Percentiles rank a stretch among this genome's conserved stretches.
phyloP scores from a whole-genome alignment of 202 grass and related monocot species.

The Elaeis oleifera region DNA sequence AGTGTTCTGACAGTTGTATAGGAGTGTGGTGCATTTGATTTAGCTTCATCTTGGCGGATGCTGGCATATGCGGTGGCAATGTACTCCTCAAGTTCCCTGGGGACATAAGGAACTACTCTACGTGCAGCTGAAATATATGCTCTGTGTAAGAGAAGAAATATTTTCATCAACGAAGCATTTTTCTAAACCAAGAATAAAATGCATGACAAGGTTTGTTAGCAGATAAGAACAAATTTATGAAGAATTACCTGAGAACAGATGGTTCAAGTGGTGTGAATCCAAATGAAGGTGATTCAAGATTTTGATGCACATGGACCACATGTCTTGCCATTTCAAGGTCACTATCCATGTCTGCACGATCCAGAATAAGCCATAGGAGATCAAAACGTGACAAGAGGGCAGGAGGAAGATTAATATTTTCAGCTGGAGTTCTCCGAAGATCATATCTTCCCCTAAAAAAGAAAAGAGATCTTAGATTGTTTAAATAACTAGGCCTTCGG shows the following conservation, averaged over 20 bases:
- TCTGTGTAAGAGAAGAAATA: conserved; percentile 42
- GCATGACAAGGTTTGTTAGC: not conserved
- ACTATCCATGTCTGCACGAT: conserved; percentile 94
- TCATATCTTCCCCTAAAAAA: conserved; percentile 92
- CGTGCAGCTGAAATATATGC: conserved; percentile 96
- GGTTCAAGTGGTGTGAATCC: conserved; percentile 92
- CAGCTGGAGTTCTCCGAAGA: conserved; percentile 93
- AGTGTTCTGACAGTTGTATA: conserved; percentile 96
- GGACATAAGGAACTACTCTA: conserved; percentile 71
- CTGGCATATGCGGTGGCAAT: conserved; percentile 95
- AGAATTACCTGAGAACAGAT: conserved; percentile 74
- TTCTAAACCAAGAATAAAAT: not conserved
- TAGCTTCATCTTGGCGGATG: conserved; percentile 98
- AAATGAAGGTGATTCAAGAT: conserved; percentile 85
- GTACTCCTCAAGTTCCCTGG: conserved; percentile 89
- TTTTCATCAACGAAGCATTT: conserved; percentile 12
- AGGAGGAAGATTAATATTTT: conserved; percentile 99
- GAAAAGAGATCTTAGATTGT: not conserved
- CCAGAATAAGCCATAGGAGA: conserved; percentile 94
- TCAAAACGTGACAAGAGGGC: conserved; percentile 95
- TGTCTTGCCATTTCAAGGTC: conserved; percentile 99
- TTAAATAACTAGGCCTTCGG: conserved; percentile 4
- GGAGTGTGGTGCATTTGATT: conserved; percentile 95
- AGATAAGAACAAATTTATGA: too few relatives aligned
- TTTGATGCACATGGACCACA: conserved; percentile 93